Conservation (phyloP, 306 rosid species). For the Medicago truncatula region MtrunA17r5.0-ANR NC_053045.1:40921501-40922000, state of each 20-base stretch:
- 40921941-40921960: slow-evolving; percentile 86
- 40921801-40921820: slow-evolving; percentile 66
- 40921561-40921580: not conserved
- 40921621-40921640: slow-evolving; percentile 66
- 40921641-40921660: slow-evolving; percentile 68
- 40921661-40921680: slow-evolving; percentile 45
- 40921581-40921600: not conserved
- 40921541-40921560: not conserved
- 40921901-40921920: not conserved
- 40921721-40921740: slow-evolving; percentile 78
- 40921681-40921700: slow-evolving; percentile 74
- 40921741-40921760: slow-evolving; percentile 56
- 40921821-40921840: slow-evolving; percentile 80
- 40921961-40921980: slow-evolving; percentile 78
- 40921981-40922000: slow-evolving; percentile 77
- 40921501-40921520: slow-evolving; percentile 15
- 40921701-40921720: slow-evolving; percentile 90
- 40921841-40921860: slow-evolving; percentile 93
- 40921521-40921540: not conserved
- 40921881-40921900: not conserved
- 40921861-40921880: slow-evolving; percentile 73
- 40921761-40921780: slow-evolving; percentile 74
- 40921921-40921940: slow-evolving; percentile 48
- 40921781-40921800: slow-evolving; percentile 74
- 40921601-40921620: slow-evolving; percentile 46